phyloP scores from a whole-genome alignment of 208 protist species.

The Wallacemonas rigidus region DNA sequence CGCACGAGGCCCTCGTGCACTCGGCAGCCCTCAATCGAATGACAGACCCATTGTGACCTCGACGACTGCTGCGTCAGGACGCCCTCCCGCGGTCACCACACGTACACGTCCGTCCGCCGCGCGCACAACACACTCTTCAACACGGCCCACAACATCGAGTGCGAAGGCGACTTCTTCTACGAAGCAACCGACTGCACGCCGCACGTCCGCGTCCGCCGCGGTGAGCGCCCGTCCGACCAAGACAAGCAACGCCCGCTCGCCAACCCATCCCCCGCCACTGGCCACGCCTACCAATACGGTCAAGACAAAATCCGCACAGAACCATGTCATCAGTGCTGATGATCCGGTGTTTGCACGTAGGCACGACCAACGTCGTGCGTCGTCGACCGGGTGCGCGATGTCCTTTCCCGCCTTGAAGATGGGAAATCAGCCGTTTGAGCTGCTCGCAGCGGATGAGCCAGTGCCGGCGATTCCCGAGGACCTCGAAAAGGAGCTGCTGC shows the following conservation, averaged over 20 bases:
- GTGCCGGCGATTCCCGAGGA: conserved; percentile 39
- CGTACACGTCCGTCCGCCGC: neutral
- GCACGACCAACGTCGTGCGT: conserved; percentile 21
- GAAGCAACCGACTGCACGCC: neutral
- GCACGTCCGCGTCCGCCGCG: neutral
- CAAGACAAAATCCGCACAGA: neutral
- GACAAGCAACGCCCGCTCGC: neutral
- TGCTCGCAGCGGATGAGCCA: conserved; percentile 30
- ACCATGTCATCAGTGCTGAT: neutral
- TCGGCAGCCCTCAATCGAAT: neutral
- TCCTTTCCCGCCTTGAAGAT: neutral
- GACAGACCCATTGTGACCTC: neutral
- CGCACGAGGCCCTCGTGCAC: neutral
- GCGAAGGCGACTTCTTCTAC: neutral
- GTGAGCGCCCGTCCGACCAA: too few relatives aligned
- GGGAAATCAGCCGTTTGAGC: conserved; percentile 17
- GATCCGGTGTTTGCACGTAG: conserved; percentile 24
- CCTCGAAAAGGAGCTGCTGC: conserved; percentile 39
- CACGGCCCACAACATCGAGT: neutral
- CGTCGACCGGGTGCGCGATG: conserved; percentile 14
- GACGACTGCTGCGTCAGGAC: neutral
- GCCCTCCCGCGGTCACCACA: neutral
- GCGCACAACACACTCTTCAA: neutral
- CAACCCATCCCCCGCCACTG: neutral
- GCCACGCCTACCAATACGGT: conserved; percentile 1